phyloP scores from a whole-genome alignment of 805 yeast genomes.

The Ogataea pignaliae region DNA sequence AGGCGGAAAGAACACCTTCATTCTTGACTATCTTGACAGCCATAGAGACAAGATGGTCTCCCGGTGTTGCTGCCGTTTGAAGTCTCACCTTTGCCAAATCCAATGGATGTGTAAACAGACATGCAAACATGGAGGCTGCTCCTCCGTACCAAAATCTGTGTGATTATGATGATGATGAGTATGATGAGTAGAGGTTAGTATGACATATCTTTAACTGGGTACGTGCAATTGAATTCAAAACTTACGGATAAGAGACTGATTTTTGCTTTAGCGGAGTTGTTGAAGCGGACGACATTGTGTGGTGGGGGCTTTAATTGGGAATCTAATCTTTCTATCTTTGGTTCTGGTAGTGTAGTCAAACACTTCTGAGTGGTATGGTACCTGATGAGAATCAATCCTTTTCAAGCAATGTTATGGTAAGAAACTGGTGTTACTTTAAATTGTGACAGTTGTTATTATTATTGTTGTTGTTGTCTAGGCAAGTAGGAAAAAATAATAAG shows the following conservation, averaged over 20 bases:
- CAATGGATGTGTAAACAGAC: conserved; percentile 71
- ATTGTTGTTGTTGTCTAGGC: no score
- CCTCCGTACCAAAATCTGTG: conserved; percentile 33
- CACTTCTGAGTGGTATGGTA: no score
- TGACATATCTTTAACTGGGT: not conserved
- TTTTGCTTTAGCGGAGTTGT: not conserved
- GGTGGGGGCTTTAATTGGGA: no score
- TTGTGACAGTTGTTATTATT: no score
- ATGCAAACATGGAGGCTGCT: conserved; percentile 63
- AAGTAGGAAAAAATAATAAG: no score
- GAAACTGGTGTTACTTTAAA: no score
- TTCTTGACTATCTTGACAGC: conserved; percentile 51
- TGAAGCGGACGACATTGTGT: no score
- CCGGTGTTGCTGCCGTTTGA: conserved; percentile 70
- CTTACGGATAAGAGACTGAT: not conserved
- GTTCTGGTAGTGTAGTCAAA: no score
- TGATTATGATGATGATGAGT: not conserved
- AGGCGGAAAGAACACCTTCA: conserved; percentile 69
- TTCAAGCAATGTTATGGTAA: no score
- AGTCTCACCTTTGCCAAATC: conserved; percentile 84
- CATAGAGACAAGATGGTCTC: conserved; percentile 59
- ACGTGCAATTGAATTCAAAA: not conserved
- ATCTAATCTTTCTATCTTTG: no score
- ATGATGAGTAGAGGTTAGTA: not conserved
- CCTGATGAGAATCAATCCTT: no score